Evolutionary conservation across 805 yeast species (phyloP), one percentile per base, ranked within the genome.

Genomic region (Yamadazyma philogaea): DNA sequence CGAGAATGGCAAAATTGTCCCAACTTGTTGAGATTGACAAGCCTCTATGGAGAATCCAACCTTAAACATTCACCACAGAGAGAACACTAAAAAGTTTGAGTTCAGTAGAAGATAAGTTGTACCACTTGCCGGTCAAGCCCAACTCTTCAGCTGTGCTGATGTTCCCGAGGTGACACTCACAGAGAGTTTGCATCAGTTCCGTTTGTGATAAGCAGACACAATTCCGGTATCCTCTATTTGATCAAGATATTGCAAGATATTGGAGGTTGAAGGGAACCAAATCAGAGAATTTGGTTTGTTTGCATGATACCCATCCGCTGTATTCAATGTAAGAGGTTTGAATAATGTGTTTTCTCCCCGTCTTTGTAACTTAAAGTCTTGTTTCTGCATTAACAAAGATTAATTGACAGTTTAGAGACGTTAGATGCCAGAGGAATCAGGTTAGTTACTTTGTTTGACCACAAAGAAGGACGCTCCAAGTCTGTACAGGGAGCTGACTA

Each of bases 401-500:
- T 91, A 37, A 65, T 86, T 31, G 76, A 75, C 43, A 66, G 87
- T 2, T 64, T 77, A 0, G 59, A 66, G 10, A 54, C 59, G 14
- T 60, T 84, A 32, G 64, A 59, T 1, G 52, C 63, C 0, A 48
- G 66, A 2, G 84, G 87, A 34, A 80, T 88, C 32, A 81, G 84
- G 56, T 61, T 90, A 57, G 74, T 89, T 42, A 82, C 96, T 0
- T 70, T 90, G 46, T 91, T 93, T 61, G 99, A 91, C 61, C 98
- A 93, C 62, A 99, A 91, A 64, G 99, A 91, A 62, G 76, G 93
- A 51, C 99, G 99, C 0, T 89, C 97, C 1, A 73, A 81, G 7
- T 84, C 96, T 14, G 96, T 96, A 11, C 97, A 91, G 64, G 99
- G 99, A 50, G 99, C 99, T 1, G 90, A 87, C 56, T 88, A 96